Evolutionary conservation across 192 early-diverging fungal genomes (phyloP), one percentile per base, ranked within the genome.

Genomic region (Piromyces finnis): DNA sequence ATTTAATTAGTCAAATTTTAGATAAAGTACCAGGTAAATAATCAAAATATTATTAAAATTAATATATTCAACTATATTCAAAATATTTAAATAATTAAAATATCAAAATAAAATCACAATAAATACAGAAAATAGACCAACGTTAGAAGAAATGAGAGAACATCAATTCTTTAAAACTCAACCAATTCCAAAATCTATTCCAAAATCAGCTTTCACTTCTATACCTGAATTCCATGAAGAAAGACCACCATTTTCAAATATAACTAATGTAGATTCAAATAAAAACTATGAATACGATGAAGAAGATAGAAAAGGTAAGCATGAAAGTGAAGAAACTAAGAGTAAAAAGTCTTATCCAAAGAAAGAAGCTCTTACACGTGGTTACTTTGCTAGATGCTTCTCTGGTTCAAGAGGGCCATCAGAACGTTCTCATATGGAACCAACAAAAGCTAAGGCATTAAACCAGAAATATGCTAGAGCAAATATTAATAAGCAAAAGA

Each of bases 1-100:
- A 86, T 27, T 86, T 99, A 30, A 92, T 99, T 78, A 78, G 83
- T 4, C 79, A 86, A 22, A 82, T 98, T 26, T 88, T 97, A 22
- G 88, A 88, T 28, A 92, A 88, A 32, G 80, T 87, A 77, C 95
- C 94, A 35, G 85, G 84, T 85, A 82, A 77, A 35, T 84, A 87
- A 29, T 17, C 3, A 51, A 51, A 51, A 51, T 22, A 17, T 22
- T 17, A 51, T 22, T 17, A 51, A 51, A 51, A 6, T 3, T 32
- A 22, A 51, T 17, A 22, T 3, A 22, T n/a, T n/a, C n/a, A 17
- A 51, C 4, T 22, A 22, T 22, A 51, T 1, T 22, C 0, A 51
- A 51, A 51, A 51, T 17, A 3, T 5, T 17, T 51, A 4, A 17
- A 51, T 51, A 51, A 16, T 22, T 17, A 51, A 22, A 51, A 22